Percentiles rank a stretch among this genome's conserved stretches.
phyloP scores from a whole-genome alignment of 2,329 filamentous ascomycete genomes.

The Hymenoscyphus fraxineus region DNA sequence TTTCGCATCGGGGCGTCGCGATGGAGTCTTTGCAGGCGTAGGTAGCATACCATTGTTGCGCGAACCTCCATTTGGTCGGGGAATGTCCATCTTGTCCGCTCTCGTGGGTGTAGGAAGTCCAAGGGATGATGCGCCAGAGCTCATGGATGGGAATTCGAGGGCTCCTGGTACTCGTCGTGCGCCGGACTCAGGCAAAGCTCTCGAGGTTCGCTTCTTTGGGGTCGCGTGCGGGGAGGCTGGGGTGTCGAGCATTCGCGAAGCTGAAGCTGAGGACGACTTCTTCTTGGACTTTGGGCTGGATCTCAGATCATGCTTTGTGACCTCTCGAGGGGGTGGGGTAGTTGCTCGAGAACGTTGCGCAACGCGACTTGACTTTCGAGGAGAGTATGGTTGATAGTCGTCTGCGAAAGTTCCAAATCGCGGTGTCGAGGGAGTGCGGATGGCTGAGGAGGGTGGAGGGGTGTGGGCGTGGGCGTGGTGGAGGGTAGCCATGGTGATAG shows the following conservation, averaged over 20 bases:
- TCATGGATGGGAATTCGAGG: conserved; percentile 43
- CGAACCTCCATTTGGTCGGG: conserved; percentile 13
- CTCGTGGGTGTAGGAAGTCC: conserved; percentile 24
- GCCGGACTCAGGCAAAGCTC: conserved; percentile 39
- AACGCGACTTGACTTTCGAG: conserved; percentile 65
- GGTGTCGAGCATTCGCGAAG: conserved; percentile 12
- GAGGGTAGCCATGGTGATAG: conserved; percentile 34
- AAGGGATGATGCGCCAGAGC: conserved; percentile 39
- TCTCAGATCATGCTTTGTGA: conserved; percentile 23
- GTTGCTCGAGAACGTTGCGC: conserved; percentile 47
- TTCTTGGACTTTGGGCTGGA: conserved; percentile 22
- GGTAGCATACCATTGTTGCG: conserved; percentile 57
- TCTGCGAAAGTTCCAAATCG: conserved; percentile 61
- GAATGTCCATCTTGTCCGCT: conserved; percentile 25
- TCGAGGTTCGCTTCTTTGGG: conserved; percentile 25
- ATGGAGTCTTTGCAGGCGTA: conserved; percentile 73
- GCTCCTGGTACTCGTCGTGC: conserved; percentile 46
- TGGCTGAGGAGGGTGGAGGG: conserved; percentile 53
- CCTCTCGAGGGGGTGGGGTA: conserved; percentile 51
- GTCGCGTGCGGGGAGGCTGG: conserved; percentile 30
- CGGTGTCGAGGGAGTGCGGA: conserved; percentile 67
- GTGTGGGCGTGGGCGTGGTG: conserved; percentile 42
- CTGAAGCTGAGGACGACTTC: conserved; percentile 25
- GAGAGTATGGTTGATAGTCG: conserved; percentile 68
- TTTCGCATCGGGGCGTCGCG: conserved; percentile 50